Evolutionary conservation across 495 filamentous ascomycete species (phyloP).

Genomic region (Sphaerosporella brunnea): DNA sequence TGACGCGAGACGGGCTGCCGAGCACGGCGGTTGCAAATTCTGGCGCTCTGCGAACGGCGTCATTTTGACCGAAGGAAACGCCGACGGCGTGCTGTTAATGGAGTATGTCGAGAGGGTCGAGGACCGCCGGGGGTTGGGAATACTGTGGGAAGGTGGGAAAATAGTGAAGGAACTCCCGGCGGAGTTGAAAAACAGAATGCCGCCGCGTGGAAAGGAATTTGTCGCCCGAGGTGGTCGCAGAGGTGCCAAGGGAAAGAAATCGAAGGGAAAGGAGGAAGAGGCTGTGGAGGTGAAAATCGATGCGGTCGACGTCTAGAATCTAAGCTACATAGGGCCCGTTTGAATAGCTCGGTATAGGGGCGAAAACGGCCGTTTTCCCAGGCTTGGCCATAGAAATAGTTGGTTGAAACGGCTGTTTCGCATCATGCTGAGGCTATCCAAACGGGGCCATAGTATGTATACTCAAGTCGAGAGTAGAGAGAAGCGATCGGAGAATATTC

Average conservation of each 20-base stretch:
- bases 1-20: constrained; percentile 48
- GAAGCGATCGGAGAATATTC: no score
- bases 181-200: constrained; percentile 22
- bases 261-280: not conserved
- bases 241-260: no score
- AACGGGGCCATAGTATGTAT: no score
- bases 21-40: constrained; percentile 51
- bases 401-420: no score
- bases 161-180: constrained; percentile 39
- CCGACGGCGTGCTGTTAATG: constrained; percentile 55
- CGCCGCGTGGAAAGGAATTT: constrained; percentile 32
- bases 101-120: constrained; percentile 67
- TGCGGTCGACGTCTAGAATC: not conserved
- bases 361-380: no score
- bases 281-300: not conserved
- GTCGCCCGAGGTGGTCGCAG: constrained; percentile 12
- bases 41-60: constrained; percentile 81
- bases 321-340: no score
- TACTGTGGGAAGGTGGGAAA: constrained; percentile 48
- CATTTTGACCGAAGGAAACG: constrained; percentile 40
- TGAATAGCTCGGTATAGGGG: no score
- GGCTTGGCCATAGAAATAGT: no score
- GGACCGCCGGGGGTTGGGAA: constrained; percentile 38
- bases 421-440: no score
- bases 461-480: no score